These are phyloP conservation scores for Trichoderma koningiopsis DNA, from an alignment of 2,329 filamentous ascomycete genomes.

Conservation along the genomic window DNA sequence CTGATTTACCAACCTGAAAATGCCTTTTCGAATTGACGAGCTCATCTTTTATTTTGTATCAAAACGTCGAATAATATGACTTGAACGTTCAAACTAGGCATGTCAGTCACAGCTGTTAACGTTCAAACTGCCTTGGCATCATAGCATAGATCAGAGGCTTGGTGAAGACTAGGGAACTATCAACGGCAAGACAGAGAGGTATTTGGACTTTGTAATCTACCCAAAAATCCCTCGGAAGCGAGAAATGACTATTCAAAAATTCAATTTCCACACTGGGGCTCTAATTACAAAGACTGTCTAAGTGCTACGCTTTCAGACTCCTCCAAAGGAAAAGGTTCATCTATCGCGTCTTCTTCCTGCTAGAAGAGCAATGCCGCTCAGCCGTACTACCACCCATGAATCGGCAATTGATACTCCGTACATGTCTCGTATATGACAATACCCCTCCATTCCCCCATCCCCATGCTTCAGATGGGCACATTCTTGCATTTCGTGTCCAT, in stretches of 20 bases:
- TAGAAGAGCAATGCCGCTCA: neutral
- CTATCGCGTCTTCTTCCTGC: neutral
- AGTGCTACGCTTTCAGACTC: neutral
- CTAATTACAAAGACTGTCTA: neutral
- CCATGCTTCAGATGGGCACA: neutral
- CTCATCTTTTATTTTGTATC: neutral
- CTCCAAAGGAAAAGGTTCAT: neutral
- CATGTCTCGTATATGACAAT: neutral
- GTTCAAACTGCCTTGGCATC: neutral
- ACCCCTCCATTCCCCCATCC: neutral
- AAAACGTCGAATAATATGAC: neutral
- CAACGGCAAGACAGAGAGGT: neutral
- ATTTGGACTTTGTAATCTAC: neutral
- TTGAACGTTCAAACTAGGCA: neutral
- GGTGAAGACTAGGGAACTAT: neutral
- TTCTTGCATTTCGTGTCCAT: neutral
- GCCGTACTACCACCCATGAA: neutral
- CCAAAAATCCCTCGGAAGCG: conserved; percentile 2
- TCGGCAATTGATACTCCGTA: neutral
- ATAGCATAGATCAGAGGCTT: neutral
- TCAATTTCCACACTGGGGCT: neutral
- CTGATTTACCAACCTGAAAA: neutral
- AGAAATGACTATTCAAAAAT: neutral
- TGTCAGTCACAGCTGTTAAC: neutral
- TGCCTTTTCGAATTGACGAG: neutral